A percentile compares a stretch with the other conserved stretches of the same genome.
Evolutionary conservation across 2,329 filamentous ascomycete genomes (phyloP).

Genomic region (Parafenestella ontariensis): DNA sequence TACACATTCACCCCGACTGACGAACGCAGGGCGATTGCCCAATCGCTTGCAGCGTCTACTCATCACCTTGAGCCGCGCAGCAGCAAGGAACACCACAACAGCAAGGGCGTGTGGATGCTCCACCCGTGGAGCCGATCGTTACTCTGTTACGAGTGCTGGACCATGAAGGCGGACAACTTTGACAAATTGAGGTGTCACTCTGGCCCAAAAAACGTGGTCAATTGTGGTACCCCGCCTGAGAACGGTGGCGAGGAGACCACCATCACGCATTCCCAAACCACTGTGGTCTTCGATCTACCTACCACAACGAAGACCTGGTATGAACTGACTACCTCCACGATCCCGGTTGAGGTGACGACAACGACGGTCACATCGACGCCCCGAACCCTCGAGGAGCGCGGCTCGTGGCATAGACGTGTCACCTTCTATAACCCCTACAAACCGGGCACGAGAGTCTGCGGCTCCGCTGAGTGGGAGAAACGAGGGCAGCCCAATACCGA

Average conservation of each 20-base stretch:
- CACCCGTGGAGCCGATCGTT: constrained; percentile 30
- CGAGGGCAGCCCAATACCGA: constrained; percentile 15
- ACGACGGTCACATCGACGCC: neutral
- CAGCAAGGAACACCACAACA: constrained; percentile 9
- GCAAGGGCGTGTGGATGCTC: constrained; percentile 30
- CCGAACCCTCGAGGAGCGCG: constrained; percentile 11
- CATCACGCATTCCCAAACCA: constrained; percentile 1
- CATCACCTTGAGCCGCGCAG: constrained; percentile 9
- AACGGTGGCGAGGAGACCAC: constrained; percentile 2
- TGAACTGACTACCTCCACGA: neutral
- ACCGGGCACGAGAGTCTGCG: constrained; percentile 10
- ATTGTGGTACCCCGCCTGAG: constrained; percentile 12
- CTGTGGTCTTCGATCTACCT: neutral
- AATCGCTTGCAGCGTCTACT: neutral
- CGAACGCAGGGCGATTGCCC: neutral
- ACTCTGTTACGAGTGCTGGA: constrained; percentile 37
- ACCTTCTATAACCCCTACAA: constrained; percentile 22
- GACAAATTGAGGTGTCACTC: constrained; percentile 25
- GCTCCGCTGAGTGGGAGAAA: constrained; percentile 33
- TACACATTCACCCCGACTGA: constrained; percentile 2
- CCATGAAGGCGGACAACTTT: constrained; percentile 11
- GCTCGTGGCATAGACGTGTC: constrained; percentile 26
- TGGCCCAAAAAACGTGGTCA: constrained; percentile 4
- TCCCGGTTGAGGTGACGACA: neutral
- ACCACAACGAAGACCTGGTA: neutral